These are phyloP conservation scores for Tetrapyrgos nigripes DNA, from an alignment of 1,284 basidiomycete genomes.

Conservation along the genomic window DNA sequence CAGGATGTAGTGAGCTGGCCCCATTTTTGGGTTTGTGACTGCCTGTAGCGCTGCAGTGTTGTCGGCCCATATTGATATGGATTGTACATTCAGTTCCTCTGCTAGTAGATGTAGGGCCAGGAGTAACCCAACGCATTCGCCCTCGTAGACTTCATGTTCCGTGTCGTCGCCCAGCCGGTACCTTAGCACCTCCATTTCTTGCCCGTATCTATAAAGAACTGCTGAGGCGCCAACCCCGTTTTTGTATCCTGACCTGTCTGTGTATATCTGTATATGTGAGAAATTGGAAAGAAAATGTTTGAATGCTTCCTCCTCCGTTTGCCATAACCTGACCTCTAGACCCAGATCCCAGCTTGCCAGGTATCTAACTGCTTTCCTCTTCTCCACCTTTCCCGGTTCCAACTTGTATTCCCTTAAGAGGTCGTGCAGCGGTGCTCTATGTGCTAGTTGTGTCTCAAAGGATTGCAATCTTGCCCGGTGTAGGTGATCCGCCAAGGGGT, in stretches of 20 bases:
- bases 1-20: conserved; percentile 27
- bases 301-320: too few relatives aligned
- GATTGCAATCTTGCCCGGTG: background rate
- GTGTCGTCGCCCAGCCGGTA: background rate
- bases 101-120: background rate
- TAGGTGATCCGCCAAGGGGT: background rate
- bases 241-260: background rate
- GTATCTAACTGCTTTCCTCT: background rate
- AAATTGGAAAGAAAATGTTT: too few relatives aligned
- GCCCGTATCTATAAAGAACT: background rate
- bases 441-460: background rate
- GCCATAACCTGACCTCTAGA: too few relatives aligned
- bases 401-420: background rate
- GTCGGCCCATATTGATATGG: background rate
- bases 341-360: background rate
- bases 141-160: background rate
- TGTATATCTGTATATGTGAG: background rate
- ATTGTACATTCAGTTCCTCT: background rate
- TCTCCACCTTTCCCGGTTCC: background rate
- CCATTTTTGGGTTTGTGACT: background rate
- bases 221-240: background rate
- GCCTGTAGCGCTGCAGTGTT: background rate
- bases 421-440: background rate
- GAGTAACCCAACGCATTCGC: background rate
- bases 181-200: background rate